Conservation (phyloP, 495 filamentous ascomycete genomes). For the Penicillium bialowiezense region DNA sequence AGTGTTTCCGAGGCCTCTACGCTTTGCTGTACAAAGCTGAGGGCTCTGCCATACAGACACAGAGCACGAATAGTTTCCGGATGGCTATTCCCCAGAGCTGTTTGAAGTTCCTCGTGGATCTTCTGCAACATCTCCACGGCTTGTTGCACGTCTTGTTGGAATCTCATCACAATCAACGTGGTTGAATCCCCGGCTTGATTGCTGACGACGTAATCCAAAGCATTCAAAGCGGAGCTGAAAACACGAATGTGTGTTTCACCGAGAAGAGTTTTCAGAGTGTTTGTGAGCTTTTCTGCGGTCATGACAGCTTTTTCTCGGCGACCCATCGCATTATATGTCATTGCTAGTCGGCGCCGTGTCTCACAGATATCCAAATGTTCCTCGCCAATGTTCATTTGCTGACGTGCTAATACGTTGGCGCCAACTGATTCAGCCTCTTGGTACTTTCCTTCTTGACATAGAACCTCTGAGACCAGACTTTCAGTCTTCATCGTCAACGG, state of each 20-base stretch:
- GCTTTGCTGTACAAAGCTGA: conserved; percentile 18
- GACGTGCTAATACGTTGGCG: conserved; percentile 35
- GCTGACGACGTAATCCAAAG: conserved; percentile 23
- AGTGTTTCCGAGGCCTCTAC: conserved; percentile 30
- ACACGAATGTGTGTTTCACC: conserved; percentile 33
- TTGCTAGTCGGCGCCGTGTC: conserved; percentile 31
- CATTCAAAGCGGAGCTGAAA: conserved; percentile 21
- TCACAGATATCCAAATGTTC: conserved; percentile 34
- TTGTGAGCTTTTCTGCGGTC: conserved; percentile 24
- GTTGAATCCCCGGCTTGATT: conserved; percentile 14
- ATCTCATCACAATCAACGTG: conserved; percentile 9
- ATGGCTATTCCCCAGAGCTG: conserved; percentile 21
- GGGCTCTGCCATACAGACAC: conserved; percentile 21
- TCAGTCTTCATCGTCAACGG: conserved; percentile 34
- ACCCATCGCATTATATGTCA: conserved; percentile 22
- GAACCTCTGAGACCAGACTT: conserved; percentile 31
- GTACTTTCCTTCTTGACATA: conserved; percentile 25
- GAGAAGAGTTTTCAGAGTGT: conserved; percentile 22
- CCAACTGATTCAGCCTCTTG: conserved; percentile 35
- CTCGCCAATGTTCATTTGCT: conserved; percentile 39
- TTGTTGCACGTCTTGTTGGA: conserved; percentile 14
- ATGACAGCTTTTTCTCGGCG: conserved; percentile 26
- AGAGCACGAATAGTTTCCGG: conserved; percentile 29
- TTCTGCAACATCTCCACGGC: conserved; percentile 14
- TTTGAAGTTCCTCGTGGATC: conserved; percentile 22